Evolutionary conservation across 1,284 basidiomycete genomes (phyloP), one percentile per base, ranked within the genome.

Genomic region (Malassezia psittaci): DNA sequence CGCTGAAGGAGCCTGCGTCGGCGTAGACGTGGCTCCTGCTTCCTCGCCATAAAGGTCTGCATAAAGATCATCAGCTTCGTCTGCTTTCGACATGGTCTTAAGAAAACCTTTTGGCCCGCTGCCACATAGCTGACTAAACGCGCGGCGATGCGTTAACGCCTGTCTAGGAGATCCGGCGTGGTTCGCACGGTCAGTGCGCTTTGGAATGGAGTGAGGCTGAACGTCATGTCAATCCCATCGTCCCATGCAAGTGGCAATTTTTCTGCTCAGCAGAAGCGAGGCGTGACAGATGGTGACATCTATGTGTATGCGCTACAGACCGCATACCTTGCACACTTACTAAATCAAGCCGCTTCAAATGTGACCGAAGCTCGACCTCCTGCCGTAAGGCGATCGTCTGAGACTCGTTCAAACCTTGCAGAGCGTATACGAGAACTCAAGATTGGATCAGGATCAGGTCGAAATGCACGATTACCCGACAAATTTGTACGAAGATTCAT

Each of bases 251-350:
- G 65, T 62, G 59, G 44, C 11, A 50, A 51, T 16, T 61, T 60
- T 51, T 56, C 47, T 29, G 54, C 57, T 21, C 60, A 46, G 12
- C 48, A 49, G 51, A 54, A 60, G 13, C 33, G 52, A 8, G 49
- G 49, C 40, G 64, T 72, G 55, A 67, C 69, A 7, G 70, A 72
- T 39, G 69, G 69, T 40, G 70, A 72, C 19, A 67, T 71, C 44
- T 72, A 72, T 43, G 67, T 69, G 35, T 72, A 65, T 38, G 57
- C 71, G 12, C 62, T 72, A 10, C 70, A 72, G 51, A 62, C 65
- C 3, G 67, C 69, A 32, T 68, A 65, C 36, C 60, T 66, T 48
- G 59, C 56, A 5, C 54, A 66, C 32, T 57, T 63, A 11, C 16
- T 54, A 1, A 50, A 52, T 33, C 36, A 54, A 24, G 44, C 57